Base-by-base conservation (phyloP, 441 rosid species). In the Manihot esculenta region DNA sequence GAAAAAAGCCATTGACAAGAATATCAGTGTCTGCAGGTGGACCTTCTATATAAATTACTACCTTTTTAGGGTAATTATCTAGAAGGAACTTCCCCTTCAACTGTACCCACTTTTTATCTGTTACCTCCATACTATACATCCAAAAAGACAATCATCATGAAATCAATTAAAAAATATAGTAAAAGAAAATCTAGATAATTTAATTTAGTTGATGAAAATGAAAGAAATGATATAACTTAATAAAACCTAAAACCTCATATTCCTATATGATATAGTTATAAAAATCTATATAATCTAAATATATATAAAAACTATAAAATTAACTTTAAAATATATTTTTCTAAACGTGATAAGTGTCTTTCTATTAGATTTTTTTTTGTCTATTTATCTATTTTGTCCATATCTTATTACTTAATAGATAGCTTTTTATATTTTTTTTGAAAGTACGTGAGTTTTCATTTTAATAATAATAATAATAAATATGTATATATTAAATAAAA, bases 21-120 rank as follows among this genome's bases (percentile, higher is more conserved):
- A 94, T 92, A 76, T 94, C 95, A 1, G 79, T 75, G 65, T 95
- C 95, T 1, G 90, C 80, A 41, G 94, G 87, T 38, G 97, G 99
- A 74, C 97, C 97, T 85, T 94, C 97, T 7, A 88, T 49, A 78
- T 74, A 94, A 42, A 90, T 71, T 23, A 90, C 78, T 17, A 78
- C 86, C 64, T 84, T 81, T 49, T 85, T 79, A 27, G 95, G 95
- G n/a, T 82, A 81, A 45, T 80, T 84, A 68, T 89, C 88, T 23
- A 92, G 84, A 49, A 87, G 81, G 71, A 94, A 94, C 81, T 87
- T 82, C 51, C 99, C 97, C 41, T 82, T 81, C 76, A 92, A 71
- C 77, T 83, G 87, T 23, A 72, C 54, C 99, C 99, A 94, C 13
- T 85, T 85, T 72, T 83, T 84, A 66, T 90, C 87, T 10, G 84